Conservation (phyloP, 768 basidiomycete genomes). For the Kwoniella europaea region DNA sequence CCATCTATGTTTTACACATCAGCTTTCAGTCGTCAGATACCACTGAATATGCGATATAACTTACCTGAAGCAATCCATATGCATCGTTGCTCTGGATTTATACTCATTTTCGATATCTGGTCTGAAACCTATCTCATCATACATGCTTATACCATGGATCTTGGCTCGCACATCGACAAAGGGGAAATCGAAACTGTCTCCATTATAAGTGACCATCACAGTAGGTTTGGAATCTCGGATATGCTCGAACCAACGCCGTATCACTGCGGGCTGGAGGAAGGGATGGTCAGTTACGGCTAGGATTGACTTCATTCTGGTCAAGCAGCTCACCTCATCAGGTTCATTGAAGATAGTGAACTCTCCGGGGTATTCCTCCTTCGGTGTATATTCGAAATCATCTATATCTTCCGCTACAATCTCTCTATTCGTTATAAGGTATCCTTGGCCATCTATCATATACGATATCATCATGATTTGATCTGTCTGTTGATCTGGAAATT, state of each 20-base stretch:
- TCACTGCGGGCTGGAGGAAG: constrained; percentile 70
- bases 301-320: background rate
- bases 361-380: constrained; percentile 95
- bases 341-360: constrained; percentile 96
- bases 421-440: constrained; percentile 94
- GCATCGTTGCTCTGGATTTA: constrained; percentile 87
- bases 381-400: constrained; percentile 98
- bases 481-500: constrained; percentile 92
- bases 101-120: constrained; percentile 93
- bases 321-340: constrained; percentile 76
- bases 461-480: constrained; percentile 99
- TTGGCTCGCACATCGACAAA: constrained; percentile 86
- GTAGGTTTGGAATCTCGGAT: constrained; percentile 93
- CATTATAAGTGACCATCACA: constrained; percentile 97
- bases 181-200: constrained; percentile 99
- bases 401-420: constrained; percentile 98
- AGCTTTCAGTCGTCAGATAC: background rate
- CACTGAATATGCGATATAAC: too few relatives aligned
- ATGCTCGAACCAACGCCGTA: constrained; percentile 88
- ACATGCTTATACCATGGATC: constrained; percentile 94
- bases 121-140: constrained; percentile 87
- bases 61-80: constrained; percentile 96
- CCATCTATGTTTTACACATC: constrained; percentile 64
- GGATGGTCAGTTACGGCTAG: background rate
- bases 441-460: constrained; percentile 94